Evolutionary conservation across 2,329 filamentous ascomycete genomes (phyloP).

Genomic region (Cladobotryum mycophilum): DNA sequence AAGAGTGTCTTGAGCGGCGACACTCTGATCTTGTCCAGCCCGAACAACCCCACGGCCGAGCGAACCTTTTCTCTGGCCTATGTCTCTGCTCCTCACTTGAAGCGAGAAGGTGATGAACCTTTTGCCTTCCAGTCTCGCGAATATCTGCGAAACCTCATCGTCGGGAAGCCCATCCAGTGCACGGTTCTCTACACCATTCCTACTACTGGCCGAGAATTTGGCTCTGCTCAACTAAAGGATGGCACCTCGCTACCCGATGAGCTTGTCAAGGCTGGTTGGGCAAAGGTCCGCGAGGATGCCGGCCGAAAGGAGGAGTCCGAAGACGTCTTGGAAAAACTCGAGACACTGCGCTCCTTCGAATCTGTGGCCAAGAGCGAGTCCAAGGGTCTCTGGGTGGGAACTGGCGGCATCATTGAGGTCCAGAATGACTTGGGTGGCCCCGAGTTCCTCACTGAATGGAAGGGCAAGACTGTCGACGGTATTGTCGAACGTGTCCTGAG

Average conservation of each 20-base stretch:
- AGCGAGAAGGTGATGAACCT: conserved; percentile 84
- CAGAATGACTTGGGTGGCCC: conserved; percentile 75
- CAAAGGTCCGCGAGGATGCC: conserved; percentile 89
- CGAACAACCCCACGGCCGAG: conserved; percentile 76
- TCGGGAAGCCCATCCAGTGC: conserved; percentile 85
- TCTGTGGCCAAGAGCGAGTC: conserved; percentile 68
- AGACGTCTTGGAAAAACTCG: conserved; percentile 63
- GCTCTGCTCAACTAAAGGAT: conserved; percentile 68
- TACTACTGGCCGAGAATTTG: conserved; percentile 80
- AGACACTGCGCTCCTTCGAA: conserved; percentile 72
- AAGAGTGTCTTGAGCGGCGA: conserved; percentile 94
- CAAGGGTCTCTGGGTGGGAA: conserved; percentile 74
- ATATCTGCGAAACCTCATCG: conserved; percentile 73
- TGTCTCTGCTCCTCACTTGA: conserved; percentile 80
- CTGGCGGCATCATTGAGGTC: conserved; percentile 63
- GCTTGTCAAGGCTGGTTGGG: conserved; percentile 81
- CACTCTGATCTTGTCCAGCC: conserved; percentile 76
- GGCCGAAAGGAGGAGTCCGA: conserved; percentile 85
- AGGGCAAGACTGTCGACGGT: conserved; percentile 76
- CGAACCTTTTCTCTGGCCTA: conserved; percentile 86
- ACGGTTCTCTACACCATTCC: conserved; percentile 82
- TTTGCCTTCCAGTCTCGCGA: conserved; percentile 94
- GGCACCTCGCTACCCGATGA: conserved; percentile 75
- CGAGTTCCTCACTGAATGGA: conserved; percentile 75
- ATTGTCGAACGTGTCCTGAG: conserved; percentile 87